These are phyloP conservation scores for Allantophomopsis cytisporea DNA, from an alignment of 2,329 filamentous ascomycete species.

Conservation along the genomic window DNA sequence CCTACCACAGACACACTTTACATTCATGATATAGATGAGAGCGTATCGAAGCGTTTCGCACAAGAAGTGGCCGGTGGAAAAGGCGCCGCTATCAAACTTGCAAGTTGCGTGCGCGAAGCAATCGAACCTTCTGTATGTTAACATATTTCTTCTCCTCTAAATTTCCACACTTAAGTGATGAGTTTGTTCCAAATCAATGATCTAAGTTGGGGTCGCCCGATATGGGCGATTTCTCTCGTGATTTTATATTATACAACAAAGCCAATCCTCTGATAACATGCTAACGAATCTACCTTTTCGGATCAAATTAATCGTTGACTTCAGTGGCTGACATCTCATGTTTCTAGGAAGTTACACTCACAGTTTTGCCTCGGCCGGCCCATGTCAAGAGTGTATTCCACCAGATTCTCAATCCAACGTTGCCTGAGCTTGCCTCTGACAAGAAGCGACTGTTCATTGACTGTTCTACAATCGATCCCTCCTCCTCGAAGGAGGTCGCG, in stretches of 20 bases:
- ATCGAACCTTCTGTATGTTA: slow-evolving; percentile 53
- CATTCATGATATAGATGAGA: slow-evolving; percentile 51
- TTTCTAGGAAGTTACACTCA: slow-evolving; percentile 68
- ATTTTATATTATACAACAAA: slow-evolving; percentile 44
- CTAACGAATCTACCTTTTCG: slow-evolving; percentile 1
- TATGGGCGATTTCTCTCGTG: slow-evolving; percentile 39
- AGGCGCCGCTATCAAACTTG: slow-evolving; percentile 37
- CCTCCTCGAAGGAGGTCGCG: slow-evolving; percentile 68
- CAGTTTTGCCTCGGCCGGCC: slow-evolving; percentile 75
- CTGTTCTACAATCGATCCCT: slow-evolving; percentile 90
- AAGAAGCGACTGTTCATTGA: slow-evolving; percentile 77
- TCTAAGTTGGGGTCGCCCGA: slow-evolving; percentile 57
- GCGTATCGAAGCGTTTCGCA: slow-evolving; percentile 39
- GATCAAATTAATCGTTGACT: slow-evolving; percentile 5
- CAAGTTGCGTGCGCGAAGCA: slow-evolving; percentile 42
- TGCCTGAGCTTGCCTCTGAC: slow-evolving; percentile 30
- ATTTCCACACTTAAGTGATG: slow-evolving; percentile 27
- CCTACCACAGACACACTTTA: slow-evolving; percentile 46
- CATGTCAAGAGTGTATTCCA: slow-evolving; percentile 78
- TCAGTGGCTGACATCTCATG: not conserved
- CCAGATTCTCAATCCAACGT: slow-evolving; percentile 52
- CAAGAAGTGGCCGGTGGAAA: slow-evolving; percentile 28
- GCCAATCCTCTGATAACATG: slow-evolving; percentile 58
- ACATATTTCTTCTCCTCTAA: slow-evolving; percentile 4
- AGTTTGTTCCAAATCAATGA: slow-evolving; percentile 45